Percentiles rank a stretch among this genome's conserved stretches.
Evolutionary conservation across 169 alveolate species (phyloP).

Genomic region (Eimeria necatrix): DNA sequence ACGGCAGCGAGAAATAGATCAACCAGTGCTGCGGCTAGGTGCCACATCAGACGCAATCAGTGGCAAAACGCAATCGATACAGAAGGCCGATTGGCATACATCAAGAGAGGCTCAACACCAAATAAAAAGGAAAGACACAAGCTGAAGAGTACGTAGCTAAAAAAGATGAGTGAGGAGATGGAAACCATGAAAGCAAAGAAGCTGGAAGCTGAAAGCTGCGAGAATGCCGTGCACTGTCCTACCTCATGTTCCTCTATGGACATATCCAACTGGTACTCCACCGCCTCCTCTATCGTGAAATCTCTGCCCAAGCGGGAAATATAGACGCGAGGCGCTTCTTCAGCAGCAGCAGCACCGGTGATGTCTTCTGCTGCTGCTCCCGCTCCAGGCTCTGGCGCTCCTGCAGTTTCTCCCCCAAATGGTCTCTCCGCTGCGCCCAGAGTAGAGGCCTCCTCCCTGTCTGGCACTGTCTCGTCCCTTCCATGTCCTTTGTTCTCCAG

Average conservation of each 20-base stretch:
- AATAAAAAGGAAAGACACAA: neutral
- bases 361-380: constrained; percentile 12
- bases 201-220: neutral
- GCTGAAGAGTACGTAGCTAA: neutral
- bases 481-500: neutral
- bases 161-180: neutral
- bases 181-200: neutral
- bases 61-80: neutral
- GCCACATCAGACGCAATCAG: no score
- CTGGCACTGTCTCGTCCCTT: neutral
- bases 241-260: constrained; percentile 72
- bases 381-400: neutral
- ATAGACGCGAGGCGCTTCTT: constrained; percentile 36
- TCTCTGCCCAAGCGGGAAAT: constrained; percentile 47
- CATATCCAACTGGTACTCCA: constrained; percentile 62
- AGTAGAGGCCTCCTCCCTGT: neutral
- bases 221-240: neutral
- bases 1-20: no score
- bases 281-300: constrained; percentile 65
- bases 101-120: neutral
- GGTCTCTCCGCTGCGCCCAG: neutral
- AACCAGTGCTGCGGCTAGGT: no score
- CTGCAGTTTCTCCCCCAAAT: neutral
- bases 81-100: neutral
- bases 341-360: neutral